Base-by-base conservation (phyloP, 257 asterid genomes). In the Petunia secreta region DNA sequence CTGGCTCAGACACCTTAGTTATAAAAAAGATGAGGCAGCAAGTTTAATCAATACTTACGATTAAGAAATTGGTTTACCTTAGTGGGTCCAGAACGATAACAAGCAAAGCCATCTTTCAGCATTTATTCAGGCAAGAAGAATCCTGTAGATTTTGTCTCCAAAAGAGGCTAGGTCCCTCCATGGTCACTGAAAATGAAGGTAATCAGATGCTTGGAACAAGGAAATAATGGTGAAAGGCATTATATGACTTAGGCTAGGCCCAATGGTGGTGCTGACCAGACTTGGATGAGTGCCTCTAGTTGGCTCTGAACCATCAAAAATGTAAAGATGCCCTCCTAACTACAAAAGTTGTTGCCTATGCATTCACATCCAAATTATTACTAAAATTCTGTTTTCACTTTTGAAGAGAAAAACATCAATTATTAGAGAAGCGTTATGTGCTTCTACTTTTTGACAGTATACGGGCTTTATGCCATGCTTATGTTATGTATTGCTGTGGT, bases 181-280 rank as follows among this genome's bases (percentile, higher is more conserved):
- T 78, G 14, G 39, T 16, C 80, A 69, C 63, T 87, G 89, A 88
- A 85, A 88, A 84, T 79, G 88, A 88, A 83, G 85, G 85, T 43
- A 50, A 73, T 43, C 60, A 50, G 6, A 34, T 50, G 34, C 34
- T 67, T 48, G 11, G 62, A 48, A 50, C 77, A 73, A 10, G 50
- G 46, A 48, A 48, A 50, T 73, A 36, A 73, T 50, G 77, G 46
- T 14, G 44, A 50, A 50, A 50, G 62, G 62, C 77, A 71, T 34
- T 48, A 11, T 60, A 73, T 36, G 62, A 36, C 36, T 48, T 50
- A 34, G 13, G 11, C 46, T 73, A 50, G 62, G 62, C 44, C 44
- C 77, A 73, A 73, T 73, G 3, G 77, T 50, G 74, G 36, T 73
- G 77, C 34, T 73, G 10, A 41, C 34, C 40, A 2, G 11, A 8